Conservation (phyloP, 2,329 filamentous ascomycete genomes). For the Colletotrichum sp. region DNA sequence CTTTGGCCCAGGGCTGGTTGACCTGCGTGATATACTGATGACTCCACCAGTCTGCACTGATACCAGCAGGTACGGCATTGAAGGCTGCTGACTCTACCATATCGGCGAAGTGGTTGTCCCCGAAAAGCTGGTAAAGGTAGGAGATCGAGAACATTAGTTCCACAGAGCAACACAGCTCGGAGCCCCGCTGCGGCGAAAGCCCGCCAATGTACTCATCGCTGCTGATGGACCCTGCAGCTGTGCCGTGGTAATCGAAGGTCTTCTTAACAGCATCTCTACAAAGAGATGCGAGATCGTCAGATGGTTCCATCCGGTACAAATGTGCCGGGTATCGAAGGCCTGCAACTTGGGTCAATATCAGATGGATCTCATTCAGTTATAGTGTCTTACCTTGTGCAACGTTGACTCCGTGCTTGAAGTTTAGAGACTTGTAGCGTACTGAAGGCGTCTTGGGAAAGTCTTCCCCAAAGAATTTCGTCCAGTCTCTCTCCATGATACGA, state of each 20-base stretch:
- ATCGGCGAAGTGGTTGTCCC: constrained; percentile 49
- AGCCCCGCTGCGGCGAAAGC: constrained; percentile 39
- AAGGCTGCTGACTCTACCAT: constrained; percentile 56
- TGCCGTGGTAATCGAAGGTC: constrained; percentile 41
- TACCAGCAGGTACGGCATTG: constrained; percentile 57
- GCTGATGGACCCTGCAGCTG: constrained; percentile 44
- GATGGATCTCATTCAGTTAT: background rate
- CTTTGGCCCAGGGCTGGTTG: constrained; percentile 54
- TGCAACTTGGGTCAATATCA: constrained; percentile 2
- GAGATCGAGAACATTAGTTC: constrained; percentile 36
- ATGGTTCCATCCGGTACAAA: constrained; percentile 44
- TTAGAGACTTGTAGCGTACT: constrained; percentile 33
- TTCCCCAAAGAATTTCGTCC: constrained; percentile 34
- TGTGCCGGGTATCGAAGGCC: constrained; percentile 44
- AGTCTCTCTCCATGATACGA: constrained; percentile 29
- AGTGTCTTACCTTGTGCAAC: constrained; percentile 42
- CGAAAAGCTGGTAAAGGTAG: constrained; percentile 37
- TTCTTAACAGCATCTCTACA: constrained; percentile 40
- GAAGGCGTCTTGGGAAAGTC: background rate
- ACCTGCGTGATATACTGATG: constrained; percentile 60
- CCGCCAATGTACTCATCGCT: constrained; percentile 45
- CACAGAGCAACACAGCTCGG: constrained; percentile 38
- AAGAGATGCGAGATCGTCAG: constrained; percentile 36
- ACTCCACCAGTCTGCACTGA: constrained; percentile 58
- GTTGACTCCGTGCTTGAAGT: constrained; percentile 47